Percentiles rank a stretch among this genome's conserved stretches.
Evolutionary conservation across 2,329 filamentous ascomycete species (phyloP).

Genomic region (Sarocladium strictum): DNA sequence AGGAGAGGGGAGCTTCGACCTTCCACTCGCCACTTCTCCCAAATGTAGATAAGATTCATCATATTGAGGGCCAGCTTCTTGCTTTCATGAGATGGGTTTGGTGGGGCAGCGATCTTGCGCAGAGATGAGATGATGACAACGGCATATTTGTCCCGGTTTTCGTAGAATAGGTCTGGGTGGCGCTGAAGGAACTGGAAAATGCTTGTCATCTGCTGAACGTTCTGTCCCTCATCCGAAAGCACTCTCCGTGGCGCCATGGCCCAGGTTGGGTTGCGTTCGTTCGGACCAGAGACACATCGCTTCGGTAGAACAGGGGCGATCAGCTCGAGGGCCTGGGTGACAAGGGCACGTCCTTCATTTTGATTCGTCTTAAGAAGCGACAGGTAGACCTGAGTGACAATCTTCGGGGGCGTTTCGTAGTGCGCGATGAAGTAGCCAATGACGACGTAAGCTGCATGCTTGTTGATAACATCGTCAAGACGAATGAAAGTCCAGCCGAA

Average conservation of each 20-base stretch:
- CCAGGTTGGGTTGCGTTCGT: slow-evolving; percentile 77
- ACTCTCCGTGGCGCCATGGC: slow-evolving; percentile 86
- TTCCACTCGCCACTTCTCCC: slow-evolving; percentile 79
- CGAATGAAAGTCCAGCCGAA: slow-evolving; percentile 98
- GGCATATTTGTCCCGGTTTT: slow-evolving; percentile 86
- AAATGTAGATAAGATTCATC: slow-evolving; percentile 84
- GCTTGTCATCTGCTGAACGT: slow-evolving; percentile 90
- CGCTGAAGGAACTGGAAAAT: slow-evolving; percentile 96
- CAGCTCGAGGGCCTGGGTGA: slow-evolving; percentile 90
- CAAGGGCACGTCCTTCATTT: slow-evolving; percentile 84
- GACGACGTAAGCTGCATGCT: slow-evolving; percentile 94
- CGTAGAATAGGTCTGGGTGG: slow-evolving; percentile 90
- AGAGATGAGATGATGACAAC: slow-evolving; percentile 83
- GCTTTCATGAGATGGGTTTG: slow-evolving; percentile 81
- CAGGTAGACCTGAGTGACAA: slow-evolving; percentile 91
- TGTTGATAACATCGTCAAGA: slow-evolving; percentile 98
- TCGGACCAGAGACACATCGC: slow-evolving; percentile 61
- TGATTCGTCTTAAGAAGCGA: slow-evolving; percentile 88
- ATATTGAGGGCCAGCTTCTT: slow-evolving; percentile 88
- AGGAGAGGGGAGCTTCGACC: slow-evolving; percentile 35
- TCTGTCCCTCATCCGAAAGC: slow-evolving; percentile 87
- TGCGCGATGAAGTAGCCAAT: slow-evolving; percentile 97
- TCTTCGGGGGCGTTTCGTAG: slow-evolving; percentile 94
- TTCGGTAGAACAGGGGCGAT: slow-evolving; percentile 92
- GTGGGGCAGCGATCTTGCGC: slow-evolving; percentile 77